A percentile compares a stretch with the other conserved stretches of the same genome.
phyloP scores from a whole-genome alignment of 2,329 filamentous ascomycete genomes.

The Mycosphaerella sp. region DNA sequence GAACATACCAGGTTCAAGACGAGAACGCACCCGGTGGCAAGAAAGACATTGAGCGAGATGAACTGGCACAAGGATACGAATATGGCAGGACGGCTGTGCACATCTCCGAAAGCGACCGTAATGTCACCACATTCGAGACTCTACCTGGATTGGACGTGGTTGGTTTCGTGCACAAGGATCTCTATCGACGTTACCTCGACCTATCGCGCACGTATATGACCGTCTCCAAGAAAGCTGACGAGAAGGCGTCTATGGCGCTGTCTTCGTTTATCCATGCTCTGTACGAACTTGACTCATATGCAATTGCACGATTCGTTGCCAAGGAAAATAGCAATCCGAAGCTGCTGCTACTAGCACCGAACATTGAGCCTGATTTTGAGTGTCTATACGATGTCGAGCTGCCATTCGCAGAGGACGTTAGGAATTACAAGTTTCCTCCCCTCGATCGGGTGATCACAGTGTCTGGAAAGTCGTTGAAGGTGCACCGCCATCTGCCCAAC shows the following conservation, averaged over 20 bases:
- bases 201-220: constrained; percentile 77
- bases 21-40: constrained; percentile 69
- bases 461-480: constrained; percentile 70
- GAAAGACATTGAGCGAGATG: constrained; percentile 71
- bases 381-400: constrained; percentile 84
- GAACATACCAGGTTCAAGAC: constrained; percentile 75
- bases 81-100: constrained; percentile 89
- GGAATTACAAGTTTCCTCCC: constrained; percentile 85
- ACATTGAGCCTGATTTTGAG: constrained; percentile 71
- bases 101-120: constrained; percentile 78
- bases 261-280: constrained; percentile 87
- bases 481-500: constrained; percentile 77
- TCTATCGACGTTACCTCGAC: constrained; percentile 73
- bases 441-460: constrained; percentile 81
- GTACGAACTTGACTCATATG: constrained; percentile 76
- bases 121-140: constrained; percentile 82
- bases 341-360: constrained; percentile 72
- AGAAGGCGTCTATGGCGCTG: constrained; percentile 75
- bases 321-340: constrained; percentile 77
- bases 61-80: constrained; percentile 86
- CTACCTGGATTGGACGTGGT: constrained; percentile 69
- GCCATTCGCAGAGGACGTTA: constrained; percentile 87
- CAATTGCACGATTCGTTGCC: constrained; percentile 73
- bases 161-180: constrained; percentile 68
- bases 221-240: constrained; percentile 68